Conservation (phyloP, 306 rosid species). For the Malus domestica region DNA sequence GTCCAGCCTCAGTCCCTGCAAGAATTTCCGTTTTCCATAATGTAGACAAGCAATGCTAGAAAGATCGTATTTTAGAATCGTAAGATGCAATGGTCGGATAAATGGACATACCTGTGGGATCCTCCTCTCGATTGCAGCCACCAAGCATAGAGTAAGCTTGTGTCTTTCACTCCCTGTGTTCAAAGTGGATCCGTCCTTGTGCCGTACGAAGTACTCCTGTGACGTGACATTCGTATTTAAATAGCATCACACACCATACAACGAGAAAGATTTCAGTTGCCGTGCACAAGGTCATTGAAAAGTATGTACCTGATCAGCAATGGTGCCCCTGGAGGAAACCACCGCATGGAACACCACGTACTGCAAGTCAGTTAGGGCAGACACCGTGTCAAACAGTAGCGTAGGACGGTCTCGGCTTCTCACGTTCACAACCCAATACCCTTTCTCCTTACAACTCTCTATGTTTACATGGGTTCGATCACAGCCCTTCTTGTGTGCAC, state of each 20-base stretch:
- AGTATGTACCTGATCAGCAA: conserved; percentile 64
- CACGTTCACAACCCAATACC: conserved; percentile 60
- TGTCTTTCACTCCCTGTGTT: conserved; percentile 44
- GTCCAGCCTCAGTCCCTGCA: conserved; percentile 65
- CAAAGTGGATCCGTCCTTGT: conserved; percentile 31
- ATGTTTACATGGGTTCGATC: conserved; percentile 66
- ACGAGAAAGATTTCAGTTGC: not conserved
- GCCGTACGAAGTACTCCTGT: conserved; percentile 76
- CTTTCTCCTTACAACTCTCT: conserved; percentile 54
- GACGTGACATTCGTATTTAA: not conserved
- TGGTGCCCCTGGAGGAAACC: conserved; percentile 48
- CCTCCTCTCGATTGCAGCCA: conserved; percentile 84
- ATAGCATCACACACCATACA: not conserved
- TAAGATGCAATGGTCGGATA: not conserved
- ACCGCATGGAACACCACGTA: conserved; percentile 82
- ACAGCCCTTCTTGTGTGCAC: conserved; percentile 46
- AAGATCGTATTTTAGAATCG: not conserved
- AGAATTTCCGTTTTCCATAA: not conserved
- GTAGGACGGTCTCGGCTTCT: conserved; percentile 67
- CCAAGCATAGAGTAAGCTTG: conserved; percentile 45
- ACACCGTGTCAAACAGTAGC: conserved; percentile 74
- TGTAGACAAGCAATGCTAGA: not conserved
- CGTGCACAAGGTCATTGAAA: not conserved
- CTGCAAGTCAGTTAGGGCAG: conserved; percentile 66
- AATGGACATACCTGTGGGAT: conserved; percentile 51